A percentile compares a stretch with the other conserved stretches of the same genome.
These are phyloP conservation scores for Wakefieldia striispora DNA, from an alignment of 768 basidiomycete species.

Conservation along the genomic window DNA sequence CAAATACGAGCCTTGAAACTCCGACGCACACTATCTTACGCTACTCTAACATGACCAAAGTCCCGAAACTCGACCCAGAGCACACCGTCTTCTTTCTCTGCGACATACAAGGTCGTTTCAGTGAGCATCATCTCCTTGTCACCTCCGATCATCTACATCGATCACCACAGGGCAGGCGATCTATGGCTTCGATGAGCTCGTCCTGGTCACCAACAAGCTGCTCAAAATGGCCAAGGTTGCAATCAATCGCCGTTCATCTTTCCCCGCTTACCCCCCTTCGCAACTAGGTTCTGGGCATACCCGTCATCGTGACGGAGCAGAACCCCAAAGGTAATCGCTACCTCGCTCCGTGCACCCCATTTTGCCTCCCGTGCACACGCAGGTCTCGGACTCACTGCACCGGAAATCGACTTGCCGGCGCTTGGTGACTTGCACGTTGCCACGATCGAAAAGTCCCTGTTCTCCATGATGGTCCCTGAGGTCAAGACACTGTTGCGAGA, in stretches of 20 bases:
- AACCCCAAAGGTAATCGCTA: conserved; percentile 62
- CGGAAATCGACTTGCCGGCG: conserved; percentile 53
- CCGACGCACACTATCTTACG: conserved; percentile 13
- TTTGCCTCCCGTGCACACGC: conserved; percentile 3
- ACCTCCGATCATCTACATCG: not conserved
- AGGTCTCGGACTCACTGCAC: conserved; percentile 71
- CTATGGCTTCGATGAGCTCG: conserved; percentile 68
- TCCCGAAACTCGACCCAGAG: conserved; percentile 37
- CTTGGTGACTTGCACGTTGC: conserved; percentile 58
- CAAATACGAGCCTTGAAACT: conserved; percentile 17
- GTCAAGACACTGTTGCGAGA: conserved; percentile 50
- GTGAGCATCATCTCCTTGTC: conserved; percentile 38
- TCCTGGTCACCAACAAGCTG: conserved; percentile 72
- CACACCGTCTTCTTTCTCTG: conserved; percentile 71
- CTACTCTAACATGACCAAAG: conserved; percentile 20
- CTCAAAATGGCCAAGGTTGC: conserved; percentile 70
- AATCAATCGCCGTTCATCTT: not conserved
- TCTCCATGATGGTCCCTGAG: conserved; percentile 82
- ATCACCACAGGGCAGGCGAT: conserved; percentile 49
- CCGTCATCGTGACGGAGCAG: conserved; percentile 83
- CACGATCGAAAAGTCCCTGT: conserved; percentile 72
- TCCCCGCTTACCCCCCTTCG: not conserved
- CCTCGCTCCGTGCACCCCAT: conserved; percentile 5
- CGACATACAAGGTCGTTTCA: conserved; percentile 77
- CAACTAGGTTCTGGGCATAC: conserved; percentile 56